Evolutionary conservation across 176 grass and related monocot genomes (phyloP), one percentile per base, ranked within the genome.

Genomic region (Luzula sylvatica): DNA sequence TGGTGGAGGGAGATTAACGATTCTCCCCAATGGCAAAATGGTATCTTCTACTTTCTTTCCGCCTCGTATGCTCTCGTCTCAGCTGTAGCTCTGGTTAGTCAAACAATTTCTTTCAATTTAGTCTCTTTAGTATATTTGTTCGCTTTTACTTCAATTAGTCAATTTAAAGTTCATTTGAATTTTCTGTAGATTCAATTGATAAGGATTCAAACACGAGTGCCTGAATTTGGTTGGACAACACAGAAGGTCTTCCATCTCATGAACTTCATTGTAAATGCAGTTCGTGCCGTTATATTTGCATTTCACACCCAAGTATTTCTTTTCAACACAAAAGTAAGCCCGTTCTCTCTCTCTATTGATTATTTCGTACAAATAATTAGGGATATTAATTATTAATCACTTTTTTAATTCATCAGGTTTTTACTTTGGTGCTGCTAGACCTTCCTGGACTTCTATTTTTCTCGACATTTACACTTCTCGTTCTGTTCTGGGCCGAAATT

Each of bases 231-330:
- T 74, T 94, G 88, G 82, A 94, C 82, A 7, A 94, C 82, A 22
- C 82, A 94, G 62, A 94, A 94, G 55, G 75, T 94, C 24, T 98
- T 98, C 73, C 92, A 98, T 83, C 75, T 98, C 15, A 94, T 94
- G 88, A 87, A 94, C 74, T 83, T 83, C 55, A 74, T 87, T 52
- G 79, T 87, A 55, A 83, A 94, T 43, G 88, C 65, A 94, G 88
- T 83, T 58, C 79, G 75, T 74, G 75, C 78, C 15, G 17, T 83
- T 43, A 54, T 87, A 46, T 94, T 94, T 65, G 82, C 74, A 73
- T 71, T 87, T 79, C 87, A 94, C 61, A 32, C 53, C 8, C 56
- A 79, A 20, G 67, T 87, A 6, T 94, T 94, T 74, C 67, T 76
- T 65, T 70, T 87, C 46, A 28, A 52, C 41, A 71, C 73, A 56